Base-by-base conservation (phyloP, 2,329 filamentous ascomycete species). In the Dissoconium aciculare region DNA sequence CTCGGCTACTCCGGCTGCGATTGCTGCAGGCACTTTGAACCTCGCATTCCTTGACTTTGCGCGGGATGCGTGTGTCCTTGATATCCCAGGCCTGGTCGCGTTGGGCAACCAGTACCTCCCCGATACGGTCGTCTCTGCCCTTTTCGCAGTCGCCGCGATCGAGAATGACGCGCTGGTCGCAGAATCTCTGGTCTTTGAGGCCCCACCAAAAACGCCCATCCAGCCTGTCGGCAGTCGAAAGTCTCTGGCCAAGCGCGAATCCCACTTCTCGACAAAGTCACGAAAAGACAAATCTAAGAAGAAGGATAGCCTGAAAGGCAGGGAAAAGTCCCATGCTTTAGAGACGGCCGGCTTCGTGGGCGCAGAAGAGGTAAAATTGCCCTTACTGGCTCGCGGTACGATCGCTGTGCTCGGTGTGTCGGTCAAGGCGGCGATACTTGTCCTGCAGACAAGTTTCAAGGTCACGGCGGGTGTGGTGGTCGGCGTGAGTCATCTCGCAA, bases 41-140 rank as follows among this genome's bases (percentile, higher is more conserved):
- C 53, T 65, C 5, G 58, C 57, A 1, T 56, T 54, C 10, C 50
- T 66, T 4, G 60, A 64, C 39, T 58, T 64, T 32, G 43, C 52
- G 11, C 55, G 56, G 25, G 53, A 48, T 21, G 42, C 55, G 2
- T 51, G 62, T 11, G 53, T 53, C 2, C 43, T 65, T n/a, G 62
- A 66, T 33, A 45, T 59, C 4, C 57, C 56, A 2, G 57, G 56
- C 1, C 39, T 65, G 3, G 45, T 54, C 9, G 53, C 49, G 11
- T 51, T 64, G 33, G 55, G 56, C n/a, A 59, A 58, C 32, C 49
- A 54, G 4, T 62, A 61, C 42, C 50, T 64, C 26, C 48, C 62
- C 30, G 62, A 65, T 37, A 60, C 61, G 1, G 53, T 54, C 1
- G 48, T 60, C 4, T 50, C 49, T 3, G 52, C 60, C 0, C 44